These are phyloP conservation scores for Hygrocybe coccinea DNA, from an alignment of 768 basidiomycete genomes.

Conservation along the genomic window DNA sequence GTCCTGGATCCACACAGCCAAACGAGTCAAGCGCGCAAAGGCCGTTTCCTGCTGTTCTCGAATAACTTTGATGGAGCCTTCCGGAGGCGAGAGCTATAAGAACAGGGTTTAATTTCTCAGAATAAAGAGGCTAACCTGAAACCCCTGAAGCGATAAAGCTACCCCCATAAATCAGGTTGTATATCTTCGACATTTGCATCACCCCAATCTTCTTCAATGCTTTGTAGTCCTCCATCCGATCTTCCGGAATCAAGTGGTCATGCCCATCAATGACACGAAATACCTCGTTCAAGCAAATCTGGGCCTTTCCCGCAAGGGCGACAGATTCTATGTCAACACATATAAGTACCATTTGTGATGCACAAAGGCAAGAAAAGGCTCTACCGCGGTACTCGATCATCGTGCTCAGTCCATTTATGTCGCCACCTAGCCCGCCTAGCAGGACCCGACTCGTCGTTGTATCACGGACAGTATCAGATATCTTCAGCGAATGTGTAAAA, in stretches of 20 bases:
- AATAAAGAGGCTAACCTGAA: not conserved
- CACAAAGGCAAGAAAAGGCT: not conserved
- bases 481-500: not conserved
- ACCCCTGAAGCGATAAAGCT: not conserved
- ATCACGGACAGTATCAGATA: not conserved
- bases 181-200: constrained; percentile 7
- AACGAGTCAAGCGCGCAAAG: constrained; percentile 6
- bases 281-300: constrained; percentile 5
- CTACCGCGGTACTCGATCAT: not conserved
- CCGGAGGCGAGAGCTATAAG: not conserved
- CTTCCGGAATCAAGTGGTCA: constrained; percentile 5
- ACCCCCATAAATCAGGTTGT: constrained; percentile 6
- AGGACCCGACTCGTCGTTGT: not conserved
- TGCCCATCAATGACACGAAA: not conserved
- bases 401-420: not conserved
- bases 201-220: not conserved
- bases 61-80: not conserved
- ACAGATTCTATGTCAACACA: not conserved
- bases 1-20: constrained; percentile 7
- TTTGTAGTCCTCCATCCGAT: constrained; percentile 5
- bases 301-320: not conserved
- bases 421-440: not conserved
- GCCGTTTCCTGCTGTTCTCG: not conserved
- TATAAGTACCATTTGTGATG: not conserved
- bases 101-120: not conserved